These are phyloP conservation scores for Quercus robur DNA, from an alignment of 306 rosid species.

Conservation along the genomic window DNA sequence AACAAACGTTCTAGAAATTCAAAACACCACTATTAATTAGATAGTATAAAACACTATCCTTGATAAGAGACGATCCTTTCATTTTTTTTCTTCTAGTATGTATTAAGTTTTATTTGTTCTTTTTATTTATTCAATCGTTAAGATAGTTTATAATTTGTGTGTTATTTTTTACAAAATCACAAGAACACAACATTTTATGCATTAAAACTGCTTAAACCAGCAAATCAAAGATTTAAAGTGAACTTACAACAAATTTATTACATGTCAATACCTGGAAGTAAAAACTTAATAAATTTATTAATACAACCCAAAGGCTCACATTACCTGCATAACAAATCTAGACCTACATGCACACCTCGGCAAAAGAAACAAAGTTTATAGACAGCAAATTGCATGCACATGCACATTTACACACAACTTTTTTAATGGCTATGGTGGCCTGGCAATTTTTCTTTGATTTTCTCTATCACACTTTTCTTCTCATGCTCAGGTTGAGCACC, in stretches of 20 bases:
- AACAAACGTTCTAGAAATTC: no score
- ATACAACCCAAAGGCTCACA: background rate
- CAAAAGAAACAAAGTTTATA: background rate
- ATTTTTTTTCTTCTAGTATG: no score
- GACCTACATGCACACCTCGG: background rate
- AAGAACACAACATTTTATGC: no score
- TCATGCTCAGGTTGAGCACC: slow-evolving; percentile 29
- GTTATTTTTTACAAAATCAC: no score
- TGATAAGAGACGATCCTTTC: no score
- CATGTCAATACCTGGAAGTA: background rate
- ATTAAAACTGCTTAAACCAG: background rate
- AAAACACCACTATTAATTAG: no score
- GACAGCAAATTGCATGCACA: background rate
- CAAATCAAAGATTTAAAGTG: no score
- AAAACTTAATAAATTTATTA: background rate
- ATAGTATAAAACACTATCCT: no score
- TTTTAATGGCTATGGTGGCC: slow-evolving; percentile 46
- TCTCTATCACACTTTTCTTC: slow-evolving; percentile 64
- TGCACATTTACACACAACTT: background rate
- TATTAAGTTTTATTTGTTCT: no score
- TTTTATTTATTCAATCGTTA: no score
- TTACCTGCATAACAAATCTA: background rate
- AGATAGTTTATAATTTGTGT: no score
- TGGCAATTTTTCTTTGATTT: slow-evolving; percentile 76
- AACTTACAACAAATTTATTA: background rate